phyloP scores from a whole-genome alignment of 2,329 filamentous ascomycete genomes.

The Blumeria hordei region DNA sequence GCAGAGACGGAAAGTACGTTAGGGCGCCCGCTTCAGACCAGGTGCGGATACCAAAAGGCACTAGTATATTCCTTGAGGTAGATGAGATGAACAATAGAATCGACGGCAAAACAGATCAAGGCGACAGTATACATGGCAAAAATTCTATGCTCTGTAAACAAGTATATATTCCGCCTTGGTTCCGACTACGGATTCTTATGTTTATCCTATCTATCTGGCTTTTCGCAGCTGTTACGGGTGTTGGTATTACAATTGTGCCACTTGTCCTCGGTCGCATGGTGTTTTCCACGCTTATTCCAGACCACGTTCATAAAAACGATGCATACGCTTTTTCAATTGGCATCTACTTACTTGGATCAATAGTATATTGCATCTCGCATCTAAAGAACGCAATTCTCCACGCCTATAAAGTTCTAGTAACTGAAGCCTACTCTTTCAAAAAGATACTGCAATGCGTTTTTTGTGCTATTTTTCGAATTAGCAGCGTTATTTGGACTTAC shows the following conservation, averaged over 20 bases:
- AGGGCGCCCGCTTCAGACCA: conserved; percentile 87
- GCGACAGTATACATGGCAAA: conserved; percentile 30
- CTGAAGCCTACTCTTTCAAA: conserved; percentile 11
- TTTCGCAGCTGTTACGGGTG: conserved; percentile 71
- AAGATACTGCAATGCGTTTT: conserved; percentile 9
- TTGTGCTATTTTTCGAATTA: conserved; percentile 6
- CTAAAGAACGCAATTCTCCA: conserved; percentile 16
- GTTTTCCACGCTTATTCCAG: conserved; percentile 48
- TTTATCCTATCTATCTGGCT: conserved; percentile 86
- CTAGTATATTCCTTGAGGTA: conserved; percentile 57
- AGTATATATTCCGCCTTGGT: conserved; percentile 67
- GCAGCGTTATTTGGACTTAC: conserved; percentile 47
- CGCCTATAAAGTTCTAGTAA: conserved; percentile 10
- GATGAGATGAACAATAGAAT: conserved; percentile 38
- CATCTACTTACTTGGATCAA: conserved; percentile 51
- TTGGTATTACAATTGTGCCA: conserved; percentile 66
- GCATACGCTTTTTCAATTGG: conserved; percentile 91
- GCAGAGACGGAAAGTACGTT: conserved; percentile 59
- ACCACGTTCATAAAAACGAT: conserved; percentile 60
- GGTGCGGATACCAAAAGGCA: conserved; percentile 74
- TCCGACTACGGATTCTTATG: conserved; percentile 52
- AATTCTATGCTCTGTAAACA: conserved; percentile 25
- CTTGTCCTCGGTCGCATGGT: conserved; percentile 63
- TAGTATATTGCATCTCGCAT: conserved; percentile 36
- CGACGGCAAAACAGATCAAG: conserved; percentile 29